phyloP scores from a whole-genome alignment of 192 early-diverging fungal species.

The Backusella parvicylindrica region DNA sequence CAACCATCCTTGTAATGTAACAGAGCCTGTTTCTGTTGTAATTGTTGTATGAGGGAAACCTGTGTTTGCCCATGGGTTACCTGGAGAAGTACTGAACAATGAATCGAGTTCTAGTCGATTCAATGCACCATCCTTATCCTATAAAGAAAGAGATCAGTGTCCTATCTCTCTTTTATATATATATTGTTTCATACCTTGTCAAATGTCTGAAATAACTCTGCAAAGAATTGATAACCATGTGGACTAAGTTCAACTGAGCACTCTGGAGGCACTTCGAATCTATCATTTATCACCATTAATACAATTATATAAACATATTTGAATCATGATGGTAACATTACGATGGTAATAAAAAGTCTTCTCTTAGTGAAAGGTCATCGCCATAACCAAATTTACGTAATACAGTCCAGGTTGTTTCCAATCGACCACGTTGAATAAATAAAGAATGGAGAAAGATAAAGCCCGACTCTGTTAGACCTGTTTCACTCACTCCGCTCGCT shows the following conservation, averaged over 20 bases:
- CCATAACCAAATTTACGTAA: conserved; percentile 95
- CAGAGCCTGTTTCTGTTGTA: conserved; percentile 82
- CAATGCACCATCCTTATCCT: conserved; percentile 96
- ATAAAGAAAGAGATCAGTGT: background rate
- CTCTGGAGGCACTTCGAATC: conserved; percentile 84
- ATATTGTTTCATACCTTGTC: conserved; percentile 61
- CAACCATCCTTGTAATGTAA: conserved; percentile 94
- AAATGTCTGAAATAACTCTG: conserved; percentile 89
- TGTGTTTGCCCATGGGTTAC: conserved; percentile 89
- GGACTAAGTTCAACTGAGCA: conserved; percentile 93
- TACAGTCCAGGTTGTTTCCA: conserved; percentile 99
- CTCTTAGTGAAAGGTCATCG: conserved; percentile 87
- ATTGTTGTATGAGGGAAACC: conserved; percentile 89
- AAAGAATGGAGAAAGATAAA: conserved; percentile 94
- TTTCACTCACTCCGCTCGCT: conserved; percentile 78
- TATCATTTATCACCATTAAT: conserved; percentile 30
- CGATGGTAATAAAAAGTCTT: conserved; percentile 86
- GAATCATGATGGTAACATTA: conserved; percentile 36
- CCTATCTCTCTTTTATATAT: background rate
- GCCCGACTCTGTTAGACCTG: conserved; percentile 86
- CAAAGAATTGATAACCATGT: conserved; percentile 92
- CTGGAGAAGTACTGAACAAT: conserved; percentile 86
- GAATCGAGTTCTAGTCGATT: conserved; percentile 78
- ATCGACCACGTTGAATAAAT: conserved; percentile 94
- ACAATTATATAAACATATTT: too few species aligned